Evolutionary conservation across 208 protist genomes (phyloP), one percentile per base, ranked within the genome.

Genomic region (Borovskyia barvae): DNA sequence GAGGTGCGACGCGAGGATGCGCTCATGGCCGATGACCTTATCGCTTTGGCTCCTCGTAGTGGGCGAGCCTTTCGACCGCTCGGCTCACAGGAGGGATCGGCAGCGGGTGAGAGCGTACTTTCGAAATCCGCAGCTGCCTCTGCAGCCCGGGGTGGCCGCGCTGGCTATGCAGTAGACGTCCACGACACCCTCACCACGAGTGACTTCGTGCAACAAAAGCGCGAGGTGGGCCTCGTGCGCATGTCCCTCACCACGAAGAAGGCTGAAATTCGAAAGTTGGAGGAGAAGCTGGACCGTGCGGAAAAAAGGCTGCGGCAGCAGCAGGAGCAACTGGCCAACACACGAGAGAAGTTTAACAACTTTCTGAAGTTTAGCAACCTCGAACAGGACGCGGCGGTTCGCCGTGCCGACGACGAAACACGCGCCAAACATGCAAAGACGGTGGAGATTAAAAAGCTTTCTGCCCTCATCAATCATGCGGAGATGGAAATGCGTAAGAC

Each of bases 341-440:
- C 95, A 24, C 76, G 83, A 17, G 85, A 93, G 45, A 93, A 95
- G 57, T 98, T 98, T 68, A 93, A 97, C 64, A 91, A 86, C 52
- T 98, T 97, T 66, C 67, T 97, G n/a, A 97, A 98, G 52, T 72
- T 95, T 53, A 98, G 95, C 72, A 97, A 97, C 69, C 69, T 95
- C 11, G 90, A 98, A 53, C 94, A 97, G 41, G 94, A 98, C 47
- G 86, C 96, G 4, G 95, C 97, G 22, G 96, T 98, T 30, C 92
- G 93, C 28, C 85, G 89, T 25, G 94, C 94, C 1, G 94, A 98
- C 51, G 55, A 73, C 3, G 92, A 98, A 71, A 93, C 90, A 25
- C 94, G 93, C 55, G 80, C 75, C 5, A 97, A 97, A 60, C 72
- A 92, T 42, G 90, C 97, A 28, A 97, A 97, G 69, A 82, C 90